Evolutionary conservation across 805 yeast species (phyloP).

Genomic region (Starmerella sirachaensis): DNA sequence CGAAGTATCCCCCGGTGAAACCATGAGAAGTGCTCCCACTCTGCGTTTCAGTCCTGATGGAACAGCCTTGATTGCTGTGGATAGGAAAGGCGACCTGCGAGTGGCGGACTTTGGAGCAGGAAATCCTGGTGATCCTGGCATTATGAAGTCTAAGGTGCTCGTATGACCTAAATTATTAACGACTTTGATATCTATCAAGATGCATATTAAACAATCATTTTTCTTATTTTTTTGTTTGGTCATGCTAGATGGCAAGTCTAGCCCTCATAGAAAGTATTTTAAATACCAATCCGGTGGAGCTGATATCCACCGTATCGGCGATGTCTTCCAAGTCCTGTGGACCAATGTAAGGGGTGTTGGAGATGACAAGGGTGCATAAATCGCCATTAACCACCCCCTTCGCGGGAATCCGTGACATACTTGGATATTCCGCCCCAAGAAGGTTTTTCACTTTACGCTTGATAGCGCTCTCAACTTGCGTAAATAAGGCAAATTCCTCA

Average conservation of each 20-base stretch:
- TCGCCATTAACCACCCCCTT: conserved; percentile 82
- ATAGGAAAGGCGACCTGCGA: conserved; percentile 66
- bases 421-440: conserved; percentile 20
- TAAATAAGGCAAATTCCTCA: conserved; percentile 50
- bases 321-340: conserved; percentile 20
- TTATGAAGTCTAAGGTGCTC: conserved; percentile 26
- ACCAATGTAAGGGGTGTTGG: conserved; percentile 16
- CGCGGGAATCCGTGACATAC: conserved; percentile 67
- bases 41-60: conserved; percentile 70
- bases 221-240: not conserved
- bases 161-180: not conserved
- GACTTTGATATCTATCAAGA: not conserved
- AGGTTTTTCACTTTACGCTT: conserved; percentile 10
- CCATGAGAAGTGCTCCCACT: conserved; percentile 67
- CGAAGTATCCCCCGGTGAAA: conserved; percentile 63
- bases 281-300: conserved; percentile 17
- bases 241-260: not conserved
- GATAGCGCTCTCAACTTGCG: conserved; percentile 38
- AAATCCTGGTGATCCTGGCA: conserved; percentile 41
- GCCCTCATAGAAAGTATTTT: not conserved
- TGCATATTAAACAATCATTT: not conserved
- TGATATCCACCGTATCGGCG: conserved; percentile 27
- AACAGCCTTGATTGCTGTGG: conserved; percentile 61
- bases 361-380: conserved; percentile 47
- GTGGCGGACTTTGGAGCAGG: conserved; percentile 86